Evolutionary conservation across 176 grass and related monocot genomes (phyloP), one percentile per base, ranked within the genome.

Genomic region (Oropetium thomaeum): DNA sequence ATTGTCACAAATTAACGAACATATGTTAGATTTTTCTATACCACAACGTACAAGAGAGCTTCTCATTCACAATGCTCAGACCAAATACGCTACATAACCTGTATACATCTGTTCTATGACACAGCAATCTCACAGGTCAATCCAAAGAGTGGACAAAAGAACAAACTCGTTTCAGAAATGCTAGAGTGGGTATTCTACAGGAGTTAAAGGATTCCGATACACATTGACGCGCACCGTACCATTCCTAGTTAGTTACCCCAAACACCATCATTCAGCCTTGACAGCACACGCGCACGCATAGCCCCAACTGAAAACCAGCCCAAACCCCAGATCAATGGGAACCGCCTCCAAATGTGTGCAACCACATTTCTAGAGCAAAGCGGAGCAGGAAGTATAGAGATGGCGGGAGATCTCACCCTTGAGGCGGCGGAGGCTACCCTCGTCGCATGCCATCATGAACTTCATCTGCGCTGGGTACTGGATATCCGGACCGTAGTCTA

Each of bases 361-460:
- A 34, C 1, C 5, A 17, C 22, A 25, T 29, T 37, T 48, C n/a
- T 45, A 22, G 17, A 77, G 6, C 6, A 14, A 15, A 67, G n/a
- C 9, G 41, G 43, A 33, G 7, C 27, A 13, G 16, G 10, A 67
- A 1, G 28, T 31, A 41, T 11, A 38, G 23, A 55, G 25, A 54
- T 32, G 41, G 23, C 13, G 52, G 16, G 23, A 74, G 23, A 61
- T 60, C 65, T 32, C 57, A 83, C 73, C 73, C 55, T 19, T 77
- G 43, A 53, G 25, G 73, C 73, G 42, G 41, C 43, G 62, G 55
- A 83, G 10, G 55, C 70, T 67, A 32, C 65, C 65, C 0, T 69
- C 33, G 1, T 44, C 15, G n/a, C 81, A 77, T 17, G 81, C 73
- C 31, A 23, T 1, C 53, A 70, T 7, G 65, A 83, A 83, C 42